Evolutionary conservation across 805 yeast genomes (phyloP).

Genomic region (Ogataea minuta): DNA sequence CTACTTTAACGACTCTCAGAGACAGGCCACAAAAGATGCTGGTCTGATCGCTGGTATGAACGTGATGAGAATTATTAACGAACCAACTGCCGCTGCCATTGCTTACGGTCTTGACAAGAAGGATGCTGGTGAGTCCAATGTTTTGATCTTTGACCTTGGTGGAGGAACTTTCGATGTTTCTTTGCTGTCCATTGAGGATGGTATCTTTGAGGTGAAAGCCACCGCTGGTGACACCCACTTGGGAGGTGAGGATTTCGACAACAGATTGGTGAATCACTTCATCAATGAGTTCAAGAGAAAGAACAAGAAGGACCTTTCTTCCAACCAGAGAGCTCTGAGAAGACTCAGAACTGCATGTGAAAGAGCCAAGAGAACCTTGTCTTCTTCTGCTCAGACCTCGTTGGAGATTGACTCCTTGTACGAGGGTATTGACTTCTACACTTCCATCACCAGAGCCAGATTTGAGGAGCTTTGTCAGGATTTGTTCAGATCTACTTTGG

Average conservation of each 20-base stretch:
- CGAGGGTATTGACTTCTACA: conserved; percentile 94
- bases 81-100: conserved; percentile 96
- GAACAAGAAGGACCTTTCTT: conserved; percentile 86
- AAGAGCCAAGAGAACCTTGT: conserved; percentile 97
- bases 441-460: conserved; percentile 95
- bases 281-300: conserved; percentile 88
- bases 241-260: conserved; percentile 99
- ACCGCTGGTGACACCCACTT: conserved; percentile 99
- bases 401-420: conserved; percentile 94
- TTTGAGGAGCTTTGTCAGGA: conserved; percentile 95
- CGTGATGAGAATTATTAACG: conserved; percentile 75
- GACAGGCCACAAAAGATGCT: conserved; percentile 82
- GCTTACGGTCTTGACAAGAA: conserved; percentile 83
- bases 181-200: conserved; percentile 87
- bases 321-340: conserved; percentile 93
- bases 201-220: conserved; percentile 95
- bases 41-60: conserved; percentile 79
- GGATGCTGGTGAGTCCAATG: conserved; percentile 87
- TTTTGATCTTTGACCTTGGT: conserved; percentile 92
- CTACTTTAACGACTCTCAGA: conserved; percentile 75
- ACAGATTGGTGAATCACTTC: conserved; percentile 92
- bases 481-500: conserved; percentile 88
- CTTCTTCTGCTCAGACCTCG: conserved; percentile 93
- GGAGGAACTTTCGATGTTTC: conserved; percentile 99
- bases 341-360: conserved; percentile 99